Evolutionary conservation across 106 monocot species (phyloP).

Genomic region (Xerophyta viscosa): DNA sequence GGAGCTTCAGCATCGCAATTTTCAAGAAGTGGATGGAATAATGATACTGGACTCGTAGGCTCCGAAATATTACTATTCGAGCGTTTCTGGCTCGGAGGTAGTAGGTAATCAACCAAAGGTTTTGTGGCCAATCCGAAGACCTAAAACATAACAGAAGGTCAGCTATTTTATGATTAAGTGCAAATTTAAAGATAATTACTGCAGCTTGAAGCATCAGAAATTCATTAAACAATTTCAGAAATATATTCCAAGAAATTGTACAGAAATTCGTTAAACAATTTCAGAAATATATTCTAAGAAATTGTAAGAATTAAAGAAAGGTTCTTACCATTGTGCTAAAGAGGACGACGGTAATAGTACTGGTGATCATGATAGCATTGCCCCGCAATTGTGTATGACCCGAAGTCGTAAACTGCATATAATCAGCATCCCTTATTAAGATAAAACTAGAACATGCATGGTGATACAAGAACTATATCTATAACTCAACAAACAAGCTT

Average conservation of each 20-base stretch:
- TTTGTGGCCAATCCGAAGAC: constrained; percentile 88
- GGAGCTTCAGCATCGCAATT: constrained; percentile 32
- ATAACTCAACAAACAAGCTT: too few species aligned
- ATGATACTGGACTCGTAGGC: constrained; percentile 40
- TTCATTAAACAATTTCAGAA: too few species aligned
- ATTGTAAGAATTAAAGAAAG: too few species aligned
- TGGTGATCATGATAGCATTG: constrained; percentile 47
- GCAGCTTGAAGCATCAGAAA: too few species aligned
- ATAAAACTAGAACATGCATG: too few species aligned
- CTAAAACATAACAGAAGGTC: constrained; percentile 22
- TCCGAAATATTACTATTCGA: constrained; percentile 30
- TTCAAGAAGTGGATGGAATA: constrained; percentile 39
- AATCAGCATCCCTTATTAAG: too few species aligned
- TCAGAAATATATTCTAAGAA: too few species aligned
- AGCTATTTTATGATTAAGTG: background rate
- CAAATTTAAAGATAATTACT: too few species aligned
- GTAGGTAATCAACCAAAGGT: constrained; percentile 55
- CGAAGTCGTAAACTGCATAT: constrained; percentile 28
- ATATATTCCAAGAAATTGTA: too few species aligned
- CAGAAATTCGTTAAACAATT: too few species aligned
- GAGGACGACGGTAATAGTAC: constrained; percentile 45
- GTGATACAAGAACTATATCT: too few species aligned
- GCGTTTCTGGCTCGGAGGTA: constrained; percentile 15
- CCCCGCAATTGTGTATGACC: constrained; percentile 32
- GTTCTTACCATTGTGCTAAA: constrained; percentile 38